Percentiles rank a stretch among this genome's conserved stretches.
phyloP scores from a whole-genome alignment of 1,139 yeast species.

The Geotrichum cucujoidarum region DNA sequence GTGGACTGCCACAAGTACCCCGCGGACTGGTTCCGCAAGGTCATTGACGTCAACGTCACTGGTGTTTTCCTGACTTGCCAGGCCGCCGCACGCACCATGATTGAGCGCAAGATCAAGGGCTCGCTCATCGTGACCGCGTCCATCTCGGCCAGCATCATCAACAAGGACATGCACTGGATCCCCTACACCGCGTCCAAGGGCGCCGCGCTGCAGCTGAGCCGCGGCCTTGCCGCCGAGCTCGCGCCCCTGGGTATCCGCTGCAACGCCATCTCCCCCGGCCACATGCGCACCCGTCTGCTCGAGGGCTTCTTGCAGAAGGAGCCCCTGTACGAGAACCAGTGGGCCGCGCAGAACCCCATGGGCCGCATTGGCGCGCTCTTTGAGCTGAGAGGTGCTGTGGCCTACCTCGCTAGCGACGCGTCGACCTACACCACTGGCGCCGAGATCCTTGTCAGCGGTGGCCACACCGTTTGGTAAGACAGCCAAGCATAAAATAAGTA shows the following conservation, averaged over 20 bases:
- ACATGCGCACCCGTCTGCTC: slow-evolving; percentile 39
- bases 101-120: slow-evolving; percentile 44
- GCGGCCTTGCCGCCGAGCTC: slow-evolving; percentile 51
- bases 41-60: slow-evolving; percentile 47
- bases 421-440: slow-evolving; percentile 76
- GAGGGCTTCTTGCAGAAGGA: slow-evolving; percentile 24
- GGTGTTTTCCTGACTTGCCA: slow-evolving; percentile 53
- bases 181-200: slow-evolving; percentile 58
- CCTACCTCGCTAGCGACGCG: slow-evolving; percentile 67
- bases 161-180: slow-evolving; percentile 52
- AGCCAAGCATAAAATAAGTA: too few relatives aligned
- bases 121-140: slow-evolving; percentile 53
- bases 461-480: slow-evolving; percentile 57
- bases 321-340: slow-evolving; percentile 32
- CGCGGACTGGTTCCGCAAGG: slow-evolving; percentile 41
- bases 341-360: slow-evolving; percentile 35
- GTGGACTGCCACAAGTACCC: slow-evolving; percentile 44
- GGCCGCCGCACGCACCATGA: slow-evolving; percentile 45
- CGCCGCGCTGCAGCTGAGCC: slow-evolving; percentile 51
- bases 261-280: slow-evolving; percentile 55
- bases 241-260: slow-evolving; percentile 44
- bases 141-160: slow-evolving; percentile 53
- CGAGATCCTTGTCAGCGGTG: slow-evolving; percentile 76
- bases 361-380: slow-evolving; percentile 29
- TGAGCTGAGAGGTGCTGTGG: slow-evolving; percentile 72